These are phyloP conservation scores for Leucosporidium creatinivorum DNA, from an alignment of 768 basidiomycete genomes.

Conservation along the genomic window DNA sequence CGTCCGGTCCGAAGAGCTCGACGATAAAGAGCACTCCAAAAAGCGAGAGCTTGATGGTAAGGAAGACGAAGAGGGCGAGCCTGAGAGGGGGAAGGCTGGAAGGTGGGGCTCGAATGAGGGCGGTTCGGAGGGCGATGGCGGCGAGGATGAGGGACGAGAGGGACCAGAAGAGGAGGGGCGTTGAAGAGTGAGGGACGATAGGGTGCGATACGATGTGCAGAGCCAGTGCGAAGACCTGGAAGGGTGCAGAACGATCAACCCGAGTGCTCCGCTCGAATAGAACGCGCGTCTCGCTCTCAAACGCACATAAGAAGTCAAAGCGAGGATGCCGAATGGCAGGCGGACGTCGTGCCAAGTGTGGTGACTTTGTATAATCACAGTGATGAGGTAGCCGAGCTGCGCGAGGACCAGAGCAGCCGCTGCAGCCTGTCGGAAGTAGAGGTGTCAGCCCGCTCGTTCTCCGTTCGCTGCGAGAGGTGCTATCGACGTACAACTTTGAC, in stretches of 20 bases:
- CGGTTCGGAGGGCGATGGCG: constrained; percentile 58
- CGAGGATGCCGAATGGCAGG: constrained; percentile 17
- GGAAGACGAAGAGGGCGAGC: constrained; percentile 38
- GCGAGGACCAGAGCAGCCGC: neutral
- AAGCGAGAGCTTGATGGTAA: constrained; percentile 46
- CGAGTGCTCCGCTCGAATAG: neutral
- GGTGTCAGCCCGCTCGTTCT: neutral
- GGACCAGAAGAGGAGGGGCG: constrained; percentile 73
- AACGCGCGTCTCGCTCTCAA: neutral
- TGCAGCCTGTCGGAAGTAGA: neutral
- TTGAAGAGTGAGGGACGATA: constrained; percentile 35
- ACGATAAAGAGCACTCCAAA: constrained; percentile 53
- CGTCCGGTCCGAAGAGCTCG: constrained; percentile 64
- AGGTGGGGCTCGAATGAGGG: constrained; percentile 34
- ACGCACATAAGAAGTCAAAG: constrained; percentile 14
- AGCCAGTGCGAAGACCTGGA: constrained; percentile 23
- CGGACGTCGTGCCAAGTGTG: neutral
- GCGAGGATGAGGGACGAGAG: constrained; percentile 55
- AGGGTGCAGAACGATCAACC: neutral
- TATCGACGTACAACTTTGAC: constrained; percentile 20
- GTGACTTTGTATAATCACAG: constrained; percentile 14
- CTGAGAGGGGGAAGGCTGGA: constrained; percentile 35
- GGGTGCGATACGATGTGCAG: constrained; percentile 29
- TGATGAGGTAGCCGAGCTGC: constrained; percentile 18
- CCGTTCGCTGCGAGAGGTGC: neutral